These are phyloP conservation scores for Calendula officinalis DNA, from an alignment of 129 eudicot species.

Conservation along the genomic window DNA sequence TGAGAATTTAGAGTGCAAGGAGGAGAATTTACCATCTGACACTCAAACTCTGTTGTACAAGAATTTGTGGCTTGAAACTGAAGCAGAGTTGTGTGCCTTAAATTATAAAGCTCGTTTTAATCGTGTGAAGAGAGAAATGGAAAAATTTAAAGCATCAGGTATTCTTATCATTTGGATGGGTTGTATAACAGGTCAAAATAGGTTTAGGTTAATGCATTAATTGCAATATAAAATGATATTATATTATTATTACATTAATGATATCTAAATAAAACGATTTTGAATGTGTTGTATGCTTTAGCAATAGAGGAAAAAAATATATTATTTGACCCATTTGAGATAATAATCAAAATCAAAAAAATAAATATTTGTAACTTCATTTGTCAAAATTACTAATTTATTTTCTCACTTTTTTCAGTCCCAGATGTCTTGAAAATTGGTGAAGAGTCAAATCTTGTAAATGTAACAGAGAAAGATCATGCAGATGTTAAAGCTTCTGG, in stretches of 20 bases:
- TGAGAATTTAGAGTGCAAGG: slow-evolving; percentile 41
- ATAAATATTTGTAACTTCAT: not conserved
- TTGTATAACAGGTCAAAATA: not conserved
- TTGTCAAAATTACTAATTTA: slow-evolving; percentile 43
- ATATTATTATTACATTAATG: no score
- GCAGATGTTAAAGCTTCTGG: slow-evolving; percentile 7
- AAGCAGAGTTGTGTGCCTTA: slow-evolving; percentile 66
- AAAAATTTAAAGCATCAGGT: slow-evolving; percentile 29
- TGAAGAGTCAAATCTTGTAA: slow-evolving; percentile 28
- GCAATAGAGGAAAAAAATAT: no score
- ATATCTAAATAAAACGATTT: no score
- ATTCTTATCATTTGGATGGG: not conserved
- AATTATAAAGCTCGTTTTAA: slow-evolving; percentile 66
- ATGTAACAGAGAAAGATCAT: slow-evolving; percentile 21
- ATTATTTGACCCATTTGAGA: no score
- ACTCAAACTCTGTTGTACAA: slow-evolving; percentile 37
- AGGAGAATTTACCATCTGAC: slow-evolving; percentile 41
- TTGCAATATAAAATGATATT: no score
- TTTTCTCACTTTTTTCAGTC: slow-evolving; percentile 48
- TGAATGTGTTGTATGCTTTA: no score
- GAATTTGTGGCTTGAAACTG: slow-evolving; percentile 90
- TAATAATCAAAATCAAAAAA: no score
- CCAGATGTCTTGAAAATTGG: slow-evolving; percentile 42
- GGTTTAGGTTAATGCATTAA: not conserved
- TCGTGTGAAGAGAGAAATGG: slow-evolving; percentile 65